Base-by-base conservation (phyloP, 306 rosid species). In the Medicago ruthenica region DNA sequence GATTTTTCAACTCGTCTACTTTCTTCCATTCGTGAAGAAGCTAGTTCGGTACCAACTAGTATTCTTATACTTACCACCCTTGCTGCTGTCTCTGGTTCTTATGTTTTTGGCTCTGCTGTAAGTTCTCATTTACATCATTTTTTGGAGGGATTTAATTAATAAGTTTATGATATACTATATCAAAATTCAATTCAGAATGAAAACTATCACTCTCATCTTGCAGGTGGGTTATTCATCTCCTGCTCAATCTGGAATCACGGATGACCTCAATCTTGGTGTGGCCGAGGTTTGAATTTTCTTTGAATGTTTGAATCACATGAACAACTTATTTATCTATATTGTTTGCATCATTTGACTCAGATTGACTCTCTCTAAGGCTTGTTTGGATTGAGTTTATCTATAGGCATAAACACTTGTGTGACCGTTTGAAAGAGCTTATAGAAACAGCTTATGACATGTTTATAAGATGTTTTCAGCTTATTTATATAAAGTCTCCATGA, bases 221-320 rank as follows among this genome's bases (percentile, higher is more conserved):
- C 85, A 94, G 97, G 84, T 94, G 53, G 97, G 97, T 31, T 94
- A 94, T 76, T 94, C 98, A 24, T 91, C 97, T 20, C 96, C 98
- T 74, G 80, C 91, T 86, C 86, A 90, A 75, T 77, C 91, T 50
- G 90, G 89, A 71, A 86, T 94, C 80, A 87, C 78, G 83, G 55
- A 66, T 16, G 97, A 90, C 60, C 81, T 89, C 76, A 81, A 74
- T 72, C 97, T 94, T 40, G 79, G 85, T n/a, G 86, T 88, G 13
- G 81, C 93, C 1, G 81, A 94, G 96, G 98, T 90, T 57, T 66
- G 13, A 53, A 34, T 18, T 11, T 47, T 31, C 37, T 20, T 66
- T 66, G 15, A 34, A 16, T 16, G 3, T 16, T 39, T 17, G 12
- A 70, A 34, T 67, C 60, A 57, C 44, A 54, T 1, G 8, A 58